Evolutionary conservation across 495 filamentous ascomycete species (phyloP), one percentile per base, ranked within the genome.

Genomic region (Hypoxylon fuscum): DNA sequence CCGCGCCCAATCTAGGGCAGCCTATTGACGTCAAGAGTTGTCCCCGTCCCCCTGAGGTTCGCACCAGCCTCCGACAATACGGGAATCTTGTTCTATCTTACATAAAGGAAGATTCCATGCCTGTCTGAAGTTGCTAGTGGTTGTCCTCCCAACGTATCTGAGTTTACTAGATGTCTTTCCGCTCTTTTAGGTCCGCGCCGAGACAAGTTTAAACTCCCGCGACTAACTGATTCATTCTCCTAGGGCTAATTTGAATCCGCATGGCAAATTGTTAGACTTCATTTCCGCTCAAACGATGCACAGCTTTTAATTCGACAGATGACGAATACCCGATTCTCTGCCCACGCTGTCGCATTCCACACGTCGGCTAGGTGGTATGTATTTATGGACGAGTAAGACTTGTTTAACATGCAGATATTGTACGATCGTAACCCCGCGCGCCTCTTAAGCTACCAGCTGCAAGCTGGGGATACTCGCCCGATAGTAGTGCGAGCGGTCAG

Each of bases 161-260:
- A 22, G 31, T 22, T 35, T 51, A 3, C 15, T 12, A n/a, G 25
- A 34, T 25, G 54, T 64, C 47, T 64, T 41, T 64, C 49, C 55
- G 44, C 48, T 40, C 49, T 50, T 54, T 49, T 20, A n/a, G 31
- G 45, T 22, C 48, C 50, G 44, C 29, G 15, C 49, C 50, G 49
- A 58, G 41, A 64, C 60, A 58, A 32, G 23, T 40, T n/a, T 47
- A n/a, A 52, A 54, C 43, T 34, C 49, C 35, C 43, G 34, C 14
- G 20, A 14, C 7, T 38, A 46, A 25, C 43, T 4, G 1, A 7
- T 5, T 41, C 14, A 5, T 18, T 9, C 20, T 1, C 21, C 1
- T 9, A 7, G 3, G 5, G n/a, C 10, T 43, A n/a, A 2, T 15
- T 12, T 9, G 20, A 7, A 14, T 18, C 37, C 10, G 6, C 15